Percentiles rank a stretch among this genome's conserved stretches.
phyloP scores from a whole-genome alignment of 495 filamentous ascomycete genomes.

The Geopyxis carbonaria region DNA sequence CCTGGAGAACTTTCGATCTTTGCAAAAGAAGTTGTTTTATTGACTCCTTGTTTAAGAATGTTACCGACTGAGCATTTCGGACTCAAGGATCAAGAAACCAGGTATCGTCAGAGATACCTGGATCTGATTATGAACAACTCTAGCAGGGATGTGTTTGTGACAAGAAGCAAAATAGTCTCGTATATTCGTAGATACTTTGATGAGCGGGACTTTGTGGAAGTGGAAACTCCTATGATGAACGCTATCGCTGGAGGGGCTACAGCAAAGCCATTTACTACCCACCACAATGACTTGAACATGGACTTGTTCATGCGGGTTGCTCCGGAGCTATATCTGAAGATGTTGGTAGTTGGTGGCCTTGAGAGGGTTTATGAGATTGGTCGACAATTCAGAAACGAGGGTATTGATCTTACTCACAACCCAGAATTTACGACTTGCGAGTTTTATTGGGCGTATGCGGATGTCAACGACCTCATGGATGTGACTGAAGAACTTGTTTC shows the following conservation, averaged over 20 bases:
- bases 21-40: slow-evolving; percentile 62
- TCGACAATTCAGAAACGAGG: slow-evolving; percentile 84
- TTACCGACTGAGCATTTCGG: slow-evolving; percentile 84
- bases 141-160: slow-evolving; percentile 62
- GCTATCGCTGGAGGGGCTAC: slow-evolving; percentile 89
- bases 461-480: slow-evolving; percentile 83
- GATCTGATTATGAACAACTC: slow-evolving; percentile 91
- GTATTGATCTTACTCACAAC: slow-evolving; percentile 93
- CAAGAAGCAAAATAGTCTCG: slow-evolving; percentile 64
- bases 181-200: slow-evolving; percentile 83
- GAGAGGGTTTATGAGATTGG: slow-evolving; percentile 90
- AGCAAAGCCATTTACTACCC: slow-evolving; percentile 84
- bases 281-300: slow-evolving; percentile 87
- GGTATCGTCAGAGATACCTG: slow-evolving; percentile 79
- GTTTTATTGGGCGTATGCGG: slow-evolving; percentile 92
- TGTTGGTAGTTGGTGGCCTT: slow-evolving; percentile 82
- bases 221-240: slow-evolving; percentile 98
- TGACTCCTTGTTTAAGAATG: slow-evolving; percentile 86
- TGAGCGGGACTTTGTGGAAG: slow-evolving; percentile 67
- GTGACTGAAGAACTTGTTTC: slow-evolving; percentile 89
- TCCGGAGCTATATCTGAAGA: slow-evolving; percentile 90
- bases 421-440: slow-evolving; percentile 96
- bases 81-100: slow-evolving; percentile 84
- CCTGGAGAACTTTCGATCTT: slow-evolving; percentile 90
- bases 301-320: slow-evolving; percentile 90